These are phyloP conservation scores for Adiantum capillusveneris DNA, from an alignment of 75 land plant genomes.

Conservation along the genomic window DNA sequence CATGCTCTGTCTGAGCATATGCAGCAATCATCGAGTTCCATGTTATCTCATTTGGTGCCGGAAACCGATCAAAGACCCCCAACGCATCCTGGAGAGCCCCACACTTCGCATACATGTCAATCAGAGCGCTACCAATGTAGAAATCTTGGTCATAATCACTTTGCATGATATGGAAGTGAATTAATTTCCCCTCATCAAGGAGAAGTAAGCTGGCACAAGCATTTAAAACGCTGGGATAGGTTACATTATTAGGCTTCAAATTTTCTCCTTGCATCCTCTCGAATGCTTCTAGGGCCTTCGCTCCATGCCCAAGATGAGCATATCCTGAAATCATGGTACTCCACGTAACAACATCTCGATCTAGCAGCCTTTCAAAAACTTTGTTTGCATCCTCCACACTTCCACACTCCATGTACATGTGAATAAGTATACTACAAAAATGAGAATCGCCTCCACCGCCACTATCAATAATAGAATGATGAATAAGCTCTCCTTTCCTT, in stretches of 20 bases:
- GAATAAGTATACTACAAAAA: conserved; percentile 20
- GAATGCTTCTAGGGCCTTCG: conserved; percentile 17
- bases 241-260: conserved; percentile 22
- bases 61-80: conserved; percentile 40
- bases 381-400: conserved; percentile 21
- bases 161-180: conserved; percentile 22
- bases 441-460: conserved; percentile 13
- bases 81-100: conserved; percentile 31
- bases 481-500: conserved; percentile 5
- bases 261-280: conserved; percentile 13
- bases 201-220: conserved; percentile 13
- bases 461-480: conserved; percentile 11
- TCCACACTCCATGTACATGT: conserved; percentile 30
- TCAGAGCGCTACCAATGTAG: conserved; percentile 22
- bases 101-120: conserved; percentile 45
- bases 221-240: conserved; percentile 14
- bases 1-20: conserved; percentile 27
- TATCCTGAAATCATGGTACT: conserved; percentile 4
- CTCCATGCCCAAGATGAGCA: background rate
- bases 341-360: background rate
- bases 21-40: conserved; percentile 63
- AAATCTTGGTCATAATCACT: conserved; percentile 15
- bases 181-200: conserved; percentile 21
- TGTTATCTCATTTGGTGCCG: conserved; percentile 34
- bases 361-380: conserved; percentile 18